Conservation (phyloP, 495 filamentous ascomycete species). For the Xanthoparmelia taractica region DNA sequence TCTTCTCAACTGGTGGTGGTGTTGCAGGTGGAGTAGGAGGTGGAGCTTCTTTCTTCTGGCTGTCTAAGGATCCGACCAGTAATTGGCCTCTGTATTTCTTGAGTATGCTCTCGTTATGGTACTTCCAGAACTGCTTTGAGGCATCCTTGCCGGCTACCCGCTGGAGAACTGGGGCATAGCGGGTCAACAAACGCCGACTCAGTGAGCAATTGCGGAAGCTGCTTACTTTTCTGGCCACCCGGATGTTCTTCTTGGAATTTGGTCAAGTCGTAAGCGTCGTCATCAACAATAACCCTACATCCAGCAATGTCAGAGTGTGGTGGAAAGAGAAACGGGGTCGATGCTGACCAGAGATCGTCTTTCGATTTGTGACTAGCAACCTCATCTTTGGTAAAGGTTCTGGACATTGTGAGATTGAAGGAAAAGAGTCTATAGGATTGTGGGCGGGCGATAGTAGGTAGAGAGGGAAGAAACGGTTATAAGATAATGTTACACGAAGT, state of each 20-base stretch:
- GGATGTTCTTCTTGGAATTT: conserved; percentile 92
- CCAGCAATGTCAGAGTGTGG: neutral
- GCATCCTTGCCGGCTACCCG: conserved; percentile 94
- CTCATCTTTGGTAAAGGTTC: conserved; percentile 74
- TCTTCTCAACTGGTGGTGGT: conserved; percentile 43
- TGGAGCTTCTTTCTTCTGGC: conserved; percentile 60
- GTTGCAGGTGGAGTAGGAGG: conserved; percentile 47
- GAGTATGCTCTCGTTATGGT: conserved; percentile 88
- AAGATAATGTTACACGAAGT: neutral
- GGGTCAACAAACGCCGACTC: conserved; percentile 9
- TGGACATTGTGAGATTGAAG: conserved; percentile 59
- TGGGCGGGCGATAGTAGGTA: neutral
- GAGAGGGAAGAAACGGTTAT: neutral
- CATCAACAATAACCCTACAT: conserved; percentile 66
- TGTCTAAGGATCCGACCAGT: conserved; percentile 82
- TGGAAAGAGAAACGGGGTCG: neutral
- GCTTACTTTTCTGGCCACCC: conserved; percentile 89
- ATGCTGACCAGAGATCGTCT: conserved; percentile 58
- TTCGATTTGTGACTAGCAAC: conserved; percentile 85
- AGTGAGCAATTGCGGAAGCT: neutral
- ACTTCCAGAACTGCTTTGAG: conserved; percentile 99
- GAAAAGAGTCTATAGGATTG: neutral
- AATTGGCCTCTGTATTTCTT: conserved; percentile 91
- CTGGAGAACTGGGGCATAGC: conserved; percentile 56
- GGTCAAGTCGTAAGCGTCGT: conserved; percentile 93